Conservation (phyloP, 176 grass and related monocot species). For the Aegilops tauschii region DNA sequence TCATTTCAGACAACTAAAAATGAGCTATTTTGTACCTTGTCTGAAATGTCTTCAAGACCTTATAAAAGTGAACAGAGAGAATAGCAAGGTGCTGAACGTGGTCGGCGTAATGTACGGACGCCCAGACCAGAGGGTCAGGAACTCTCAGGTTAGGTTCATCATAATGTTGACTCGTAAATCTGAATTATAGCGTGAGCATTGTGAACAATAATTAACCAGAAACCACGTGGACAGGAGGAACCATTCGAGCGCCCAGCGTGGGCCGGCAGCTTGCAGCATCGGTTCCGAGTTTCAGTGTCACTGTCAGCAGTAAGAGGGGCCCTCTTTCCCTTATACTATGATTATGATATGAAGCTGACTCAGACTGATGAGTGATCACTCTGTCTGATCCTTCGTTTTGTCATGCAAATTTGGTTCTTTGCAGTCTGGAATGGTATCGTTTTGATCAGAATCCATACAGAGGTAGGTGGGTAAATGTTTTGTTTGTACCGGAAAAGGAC, state of each 20-base stretch:
- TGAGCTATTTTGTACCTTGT: no score
- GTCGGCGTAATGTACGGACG: not conserved
- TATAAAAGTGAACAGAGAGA: no score
- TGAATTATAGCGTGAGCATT: not conserved
- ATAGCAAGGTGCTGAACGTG: not conserved
- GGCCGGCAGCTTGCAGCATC: not conserved
- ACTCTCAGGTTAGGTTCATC: not conserved
- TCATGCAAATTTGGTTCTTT: not conserved
- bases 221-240: constrained; percentile 6
- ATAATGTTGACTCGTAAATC: not conserved
- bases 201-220: not conserved
- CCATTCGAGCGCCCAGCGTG: not conserved
- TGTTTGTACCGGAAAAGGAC: not conserved
- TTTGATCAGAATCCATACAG: not conserved
- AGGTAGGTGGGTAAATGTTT: constrained; percentile 11
- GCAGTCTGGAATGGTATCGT: not conserved
- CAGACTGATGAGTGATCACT: not conserved
- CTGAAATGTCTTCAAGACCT: no score
- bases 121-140: not conserved
- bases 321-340: not conserved
- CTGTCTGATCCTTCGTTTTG: not conserved
- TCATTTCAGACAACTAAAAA: no score
- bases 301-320: not conserved
- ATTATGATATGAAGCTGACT: not conserved
- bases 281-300: not conserved